phyloP scores from a whole-genome alignment of 2,329 filamentous ascomycete genomes.

The Cladobotryum protrusum region DNA sequence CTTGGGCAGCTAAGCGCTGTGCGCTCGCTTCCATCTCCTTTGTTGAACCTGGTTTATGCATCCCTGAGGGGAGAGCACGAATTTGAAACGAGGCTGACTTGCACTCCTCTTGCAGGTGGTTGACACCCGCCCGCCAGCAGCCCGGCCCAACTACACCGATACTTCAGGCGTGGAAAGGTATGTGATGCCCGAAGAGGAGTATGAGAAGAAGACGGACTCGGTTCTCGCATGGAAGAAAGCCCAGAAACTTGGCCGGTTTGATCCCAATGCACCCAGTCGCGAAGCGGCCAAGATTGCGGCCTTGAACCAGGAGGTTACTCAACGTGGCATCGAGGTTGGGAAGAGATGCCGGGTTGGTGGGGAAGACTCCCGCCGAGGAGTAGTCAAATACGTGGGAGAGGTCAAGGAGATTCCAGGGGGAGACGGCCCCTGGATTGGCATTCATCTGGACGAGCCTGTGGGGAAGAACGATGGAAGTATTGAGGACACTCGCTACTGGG shows the following conservation, averaged over 20 bases:
- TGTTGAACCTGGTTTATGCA: slow-evolving; percentile 5
- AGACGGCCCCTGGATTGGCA: slow-evolving; percentile 63
- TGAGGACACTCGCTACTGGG: slow-evolving; percentile 63
- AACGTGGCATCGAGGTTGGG: slow-evolving; percentile 59
- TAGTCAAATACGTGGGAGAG: slow-evolving; percentile 64
- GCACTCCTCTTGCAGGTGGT: slow-evolving; percentile 51
- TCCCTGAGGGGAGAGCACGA: slow-evolving; percentile 3
- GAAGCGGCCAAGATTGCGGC: slow-evolving; percentile 67
- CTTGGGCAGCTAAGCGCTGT: slow-evolving; percentile 9
- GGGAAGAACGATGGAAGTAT: slow-evolving; percentile 79
- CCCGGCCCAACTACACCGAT: slow-evolving; percentile 75
- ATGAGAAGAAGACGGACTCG: slow-evolving; percentile 78
- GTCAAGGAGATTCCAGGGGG: slow-evolving; percentile 67
- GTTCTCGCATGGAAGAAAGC: slow-evolving; percentile 93
- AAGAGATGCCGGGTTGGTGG: slow-evolving; percentile 59
- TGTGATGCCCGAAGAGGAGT: slow-evolving; percentile 76
- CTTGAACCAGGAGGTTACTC: slow-evolving; percentile 62
- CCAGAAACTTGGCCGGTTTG: slow-evolving; percentile 94
- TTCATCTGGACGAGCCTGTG: slow-evolving; percentile 71
- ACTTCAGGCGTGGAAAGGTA: slow-evolving; percentile 81
- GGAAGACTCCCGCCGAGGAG: slow-evolving; percentile 64
- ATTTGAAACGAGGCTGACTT: slow-evolving; percentile 23
- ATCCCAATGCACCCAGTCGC: slow-evolving; percentile 70
- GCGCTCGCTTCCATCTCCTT: slow-evolving; percentile 1
- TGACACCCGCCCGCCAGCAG: slow-evolving; percentile 70